Evolutionary conservation across 495 filamentous ascomycete genomes (phyloP), one percentile per base, ranked within the genome.

Genomic region (Penicillium longicatenatum): DNA sequence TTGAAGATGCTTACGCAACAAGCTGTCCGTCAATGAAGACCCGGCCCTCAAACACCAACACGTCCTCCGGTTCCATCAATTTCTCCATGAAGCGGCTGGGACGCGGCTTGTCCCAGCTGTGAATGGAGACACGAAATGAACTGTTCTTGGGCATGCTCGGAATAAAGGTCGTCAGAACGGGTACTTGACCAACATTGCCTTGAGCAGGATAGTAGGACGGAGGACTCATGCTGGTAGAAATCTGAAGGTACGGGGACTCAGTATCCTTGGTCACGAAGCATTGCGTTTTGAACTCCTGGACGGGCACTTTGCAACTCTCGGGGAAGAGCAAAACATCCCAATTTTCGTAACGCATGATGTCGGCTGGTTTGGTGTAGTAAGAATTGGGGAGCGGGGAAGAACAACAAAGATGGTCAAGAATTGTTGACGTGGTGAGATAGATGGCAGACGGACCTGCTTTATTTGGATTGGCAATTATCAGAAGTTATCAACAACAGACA

Each of bases 311-410:
- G 52, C 74, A 80, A 30, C 72, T 71, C 43, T 77, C 73, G 2
- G 90, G 87, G 70, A 95, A 94, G 54, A 96, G 76, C 49, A 95
- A 84, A 50, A 93, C 81, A 67, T 95, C 92, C 92, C 91, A 94
- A 63, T 88, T 86, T 55, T 88, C 81, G 77, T 89, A 95, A 51
- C 91, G 86, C 91, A 95, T 95, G 43, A 19, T 31, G 22, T 21
- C 14, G 51, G 19, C 29, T 24, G 41, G 41, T n/a, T n/a, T 21
- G 10, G n/a, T 48, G 45, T 48, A 11, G 24, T 22, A 30, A 29
- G 24, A 30, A 30, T 6, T 6, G 20, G 6, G n/a, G 4, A 17
- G 19, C 6, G 14, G 20, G 5, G 14, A 16, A 35, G 6, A 35
- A 33, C 31, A 14, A 35, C 37, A 17, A n/a, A 4, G 5, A 35